Evolutionary conservation across 2,329 filamentous ascomycete species (phyloP), one percentile per base, ranked within the genome.

Genomic region (Fusarium secorum): DNA sequence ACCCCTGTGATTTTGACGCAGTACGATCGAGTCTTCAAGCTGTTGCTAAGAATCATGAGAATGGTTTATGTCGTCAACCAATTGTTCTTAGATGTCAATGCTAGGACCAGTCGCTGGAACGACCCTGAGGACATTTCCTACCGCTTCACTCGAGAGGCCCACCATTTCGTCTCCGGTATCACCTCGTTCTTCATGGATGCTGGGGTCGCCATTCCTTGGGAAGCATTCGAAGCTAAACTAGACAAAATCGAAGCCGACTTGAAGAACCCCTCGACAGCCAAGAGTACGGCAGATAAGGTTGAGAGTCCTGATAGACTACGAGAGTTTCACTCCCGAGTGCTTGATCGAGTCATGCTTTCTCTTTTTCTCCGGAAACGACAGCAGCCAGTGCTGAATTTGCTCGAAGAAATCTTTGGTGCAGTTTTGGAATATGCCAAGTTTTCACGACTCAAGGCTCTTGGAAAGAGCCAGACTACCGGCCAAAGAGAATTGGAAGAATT

Each of bases 21-120:
- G 73, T 98, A 98, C 76, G 96, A 98, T 78, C 85, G 86, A 49
- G 87, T 98, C 38, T 98, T 98, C 83, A 92, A 90, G 74, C 86
- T 93, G 20, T 83, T 98, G 1, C 84, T 98, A 6, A 89, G 93
- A 6, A 83, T 97, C 2, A 80, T 94, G 17, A 89, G 96, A 36
- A 91, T 98, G 88, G 83, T 94, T 8, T 95, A 92, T 66, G 90
- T 95, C 1, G 88, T 91, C 15, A 89, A 90, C 58, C 86, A 89
- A 64, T 83, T 94, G 11, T 88, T 88, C 68, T 86, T 86, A 26
- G 87, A 91, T 74, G 84, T 87, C 4, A 87, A 83, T 58, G 76
- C 78, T 7, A 78, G 78, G 61, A 78, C 75, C 9, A 79, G 76
- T 8, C 74, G 72, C 18, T 83, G 80, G 78, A 65, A 75, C 30